These are phyloP conservation scores for Calonectria honghensis DNA, from an alignment of 2,329 filamentous ascomycete genomes.

Conservation along the genomic window DNA sequence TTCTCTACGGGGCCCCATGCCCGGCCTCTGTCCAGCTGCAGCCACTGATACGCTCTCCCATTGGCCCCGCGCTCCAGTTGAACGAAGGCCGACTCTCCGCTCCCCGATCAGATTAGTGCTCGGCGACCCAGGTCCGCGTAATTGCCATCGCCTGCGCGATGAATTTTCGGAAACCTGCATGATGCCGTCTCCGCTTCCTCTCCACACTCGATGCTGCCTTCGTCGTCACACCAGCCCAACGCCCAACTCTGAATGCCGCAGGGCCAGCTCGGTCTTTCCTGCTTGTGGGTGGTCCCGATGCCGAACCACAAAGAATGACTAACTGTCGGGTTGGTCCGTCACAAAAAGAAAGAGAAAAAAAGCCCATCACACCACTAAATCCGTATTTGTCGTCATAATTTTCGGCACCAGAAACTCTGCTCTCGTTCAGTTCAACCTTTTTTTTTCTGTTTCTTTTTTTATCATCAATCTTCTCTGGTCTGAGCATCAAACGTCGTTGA, in stretches of 20 bases:
- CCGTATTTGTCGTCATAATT: not conserved
- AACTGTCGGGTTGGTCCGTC: not conserved
- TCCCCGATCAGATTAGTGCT: not conserved
- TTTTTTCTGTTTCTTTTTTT: not conserved
- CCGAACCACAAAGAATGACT: not conserved
- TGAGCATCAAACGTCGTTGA: not conserved
- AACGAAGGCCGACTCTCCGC: constrained; percentile 4
- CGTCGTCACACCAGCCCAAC: not conserved
- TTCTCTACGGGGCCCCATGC: not conserved
- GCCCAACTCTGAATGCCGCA: not conserved
- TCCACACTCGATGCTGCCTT: not conserved
- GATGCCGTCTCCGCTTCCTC: not conserved
- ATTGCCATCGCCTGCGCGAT: not conserved
- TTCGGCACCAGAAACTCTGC: not conserved
- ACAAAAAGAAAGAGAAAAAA: no score
- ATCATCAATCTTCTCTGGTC: not conserved
- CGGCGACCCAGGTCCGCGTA: not conserved
- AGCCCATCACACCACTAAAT: not conserved
- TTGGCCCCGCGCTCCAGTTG: not conserved
- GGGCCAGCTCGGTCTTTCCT: not conserved
- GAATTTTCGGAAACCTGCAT: constrained; percentile 2
- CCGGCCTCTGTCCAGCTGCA: not conserved
- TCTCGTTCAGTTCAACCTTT: not conserved
- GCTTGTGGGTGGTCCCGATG: not conserved
- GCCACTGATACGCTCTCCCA: not conserved